Base-by-base conservation (phyloP, 257 asterid genomes). In the Fraxinus anomala region DNA sequence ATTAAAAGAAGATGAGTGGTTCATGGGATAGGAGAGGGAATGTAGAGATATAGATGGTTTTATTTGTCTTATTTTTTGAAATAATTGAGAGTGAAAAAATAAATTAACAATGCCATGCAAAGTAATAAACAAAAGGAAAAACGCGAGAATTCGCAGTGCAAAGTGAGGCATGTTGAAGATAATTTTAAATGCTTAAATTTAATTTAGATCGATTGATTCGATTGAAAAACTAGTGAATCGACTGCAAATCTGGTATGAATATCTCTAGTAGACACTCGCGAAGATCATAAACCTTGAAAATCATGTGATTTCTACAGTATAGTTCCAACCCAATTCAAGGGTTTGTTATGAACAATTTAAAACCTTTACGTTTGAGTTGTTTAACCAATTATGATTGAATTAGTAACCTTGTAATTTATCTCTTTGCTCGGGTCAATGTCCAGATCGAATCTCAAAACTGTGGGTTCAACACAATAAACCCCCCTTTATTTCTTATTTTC, bases 1-100 rank as follows among this genome's bases (percentile, higher is more conserved):
- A 80, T 75, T 75, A 24, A 61, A 61, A 63, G 70, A 68, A 70
- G 82, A 80, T 82, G 84, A 75, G 85, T 77, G 86, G 79, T 56
- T 77, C 65, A 40, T 68, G 76, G 76, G 79, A 42, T 74, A 49
- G 39, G 69, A 30, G 49, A 73, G 70, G 74, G 80, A 77, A 70
- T 80, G 42, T 67, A 49, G 81, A 75, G 86, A 77, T 73, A 79
- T 73, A 74, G 82, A 73, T 81, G 82, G 80, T 54, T 76, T 68
- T 73, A 74, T 73, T 86, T 81, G 75, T 81, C 76, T 78, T 21
- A 0, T 49, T 73, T 26, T 13, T 56, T 30, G 34, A 42, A 77
- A 36, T 4, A 68, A 67, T 76, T 78, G 79, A 76, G 21, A 40
- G 33, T 10, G 68, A 76, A 72, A 31, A 0, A 42, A 37, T 37